Evolutionary conservation across 805 yeast species (phyloP).

Genomic region (Spathaspora hagerdaliae): DNA sequence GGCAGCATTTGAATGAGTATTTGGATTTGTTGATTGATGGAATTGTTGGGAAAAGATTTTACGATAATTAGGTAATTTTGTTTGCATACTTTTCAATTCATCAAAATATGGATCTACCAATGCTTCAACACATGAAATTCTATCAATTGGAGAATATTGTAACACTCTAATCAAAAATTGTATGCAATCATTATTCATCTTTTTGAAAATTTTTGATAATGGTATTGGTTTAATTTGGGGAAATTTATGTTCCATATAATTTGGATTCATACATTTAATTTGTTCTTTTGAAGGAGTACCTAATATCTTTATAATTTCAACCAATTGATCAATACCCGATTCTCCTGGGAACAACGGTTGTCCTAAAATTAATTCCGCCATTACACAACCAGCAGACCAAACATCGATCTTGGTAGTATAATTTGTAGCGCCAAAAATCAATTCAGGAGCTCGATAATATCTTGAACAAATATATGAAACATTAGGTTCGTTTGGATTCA

Average conservation of each 20-base stretch:
- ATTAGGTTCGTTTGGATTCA: slow-evolving; percentile 88
- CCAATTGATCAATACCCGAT: slow-evolving; percentile 94
- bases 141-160: slow-evolving; percentile 64
- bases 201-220: slow-evolving; percentile 60
- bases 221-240: slow-evolving; percentile 84
- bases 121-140: slow-evolving; percentile 57
- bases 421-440: slow-evolving; percentile 94
- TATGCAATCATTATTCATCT: slow-evolving; percentile 49
- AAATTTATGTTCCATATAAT: slow-evolving; percentile 94
- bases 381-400: slow-evolving; percentile 98
- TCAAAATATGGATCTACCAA: slow-evolving; percentile 53
- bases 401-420: slow-evolving; percentile 95
- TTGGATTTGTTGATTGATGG: slow-evolving; percentile 15
- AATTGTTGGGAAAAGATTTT: slow-evolving; percentile 38
- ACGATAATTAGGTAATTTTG: slow-evolving; percentile 42
- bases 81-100: slow-evolving; percentile 39
- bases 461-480: slow-evolving; percentile 96
- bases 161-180: slow-evolving; percentile 53
- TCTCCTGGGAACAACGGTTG: slow-evolving; percentile 98
- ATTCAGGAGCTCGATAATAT: slow-evolving; percentile 95
- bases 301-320: slow-evolving; percentile 90
- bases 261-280: slow-evolving; percentile 91
- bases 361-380: slow-evolving; percentile 93
- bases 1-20: slow-evolving; percentile 35
- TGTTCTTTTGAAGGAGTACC: slow-evolving; percentile 95